Percentiles rank a stretch among this genome's conserved stretches.
Evolutionary conservation across 1,139 yeast genomes (phyloP).

Genomic region (Sugiyamaella pinicola): DNA sequence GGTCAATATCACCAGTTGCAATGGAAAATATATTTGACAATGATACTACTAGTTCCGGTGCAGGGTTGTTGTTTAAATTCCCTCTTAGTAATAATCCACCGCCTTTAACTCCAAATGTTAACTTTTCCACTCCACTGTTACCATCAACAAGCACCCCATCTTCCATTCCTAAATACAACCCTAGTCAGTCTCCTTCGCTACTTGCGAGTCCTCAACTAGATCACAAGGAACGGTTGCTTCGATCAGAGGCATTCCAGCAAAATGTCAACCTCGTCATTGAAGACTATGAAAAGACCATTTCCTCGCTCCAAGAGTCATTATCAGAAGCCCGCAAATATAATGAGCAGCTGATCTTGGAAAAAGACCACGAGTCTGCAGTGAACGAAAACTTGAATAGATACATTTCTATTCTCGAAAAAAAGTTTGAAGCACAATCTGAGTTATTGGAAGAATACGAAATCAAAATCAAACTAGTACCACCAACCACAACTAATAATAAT

Average conservation of each 20-base stretch:
- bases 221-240: conserved; percentile 13
- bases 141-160: background rate
- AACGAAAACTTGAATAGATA: conserved; percentile 19
- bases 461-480: conserved; percentile 20
- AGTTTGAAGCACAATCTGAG: conserved; percentile 7
- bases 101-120: background rate
- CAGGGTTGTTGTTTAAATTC: too few species aligned
- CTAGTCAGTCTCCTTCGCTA: background rate
- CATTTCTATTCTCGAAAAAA: conserved; percentile 6
- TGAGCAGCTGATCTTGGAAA: conserved; percentile 22
- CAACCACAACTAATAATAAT: too few species aligned
- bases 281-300: conserved; percentile 35
- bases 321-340: conserved; percentile 24
- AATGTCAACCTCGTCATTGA: conserved; percentile 32
- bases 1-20: background rate
- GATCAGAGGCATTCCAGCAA: conserved; percentile 15
- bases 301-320: conserved; percentile 29
- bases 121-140: conserved; percentile 14
- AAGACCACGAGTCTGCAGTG: conserved; percentile 20
- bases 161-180: background rate
- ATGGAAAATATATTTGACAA: background rate
- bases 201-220: conserved; percentile 1
- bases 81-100: background rate
- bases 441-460: conserved; percentile 15
- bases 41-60: too few species aligned